phyloP scores from a whole-genome alignment of 805 yeast species.

The Maudiozyma turicensis region DNA sequence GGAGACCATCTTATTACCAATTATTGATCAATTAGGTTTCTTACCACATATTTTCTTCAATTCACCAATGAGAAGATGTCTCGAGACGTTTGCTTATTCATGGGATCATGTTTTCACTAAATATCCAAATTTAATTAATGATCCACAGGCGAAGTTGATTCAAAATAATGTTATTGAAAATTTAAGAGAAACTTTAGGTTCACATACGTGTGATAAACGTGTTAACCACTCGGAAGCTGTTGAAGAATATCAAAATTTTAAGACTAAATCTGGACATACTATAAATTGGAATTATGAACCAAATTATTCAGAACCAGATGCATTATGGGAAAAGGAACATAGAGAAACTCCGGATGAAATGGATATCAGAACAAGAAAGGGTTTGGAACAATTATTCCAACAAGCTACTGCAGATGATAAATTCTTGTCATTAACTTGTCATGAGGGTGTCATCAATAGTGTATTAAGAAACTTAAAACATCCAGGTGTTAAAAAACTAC shows the following conservation, averaged over 20 bases:
- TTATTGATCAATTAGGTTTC: constrained; percentile 36
- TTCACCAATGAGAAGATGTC: constrained; percentile 57
- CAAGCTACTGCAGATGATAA: constrained; percentile 17
- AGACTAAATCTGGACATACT: constrained; percentile 27
- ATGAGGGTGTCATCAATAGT: constrained; percentile 50
- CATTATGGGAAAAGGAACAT: constrained; percentile 34
- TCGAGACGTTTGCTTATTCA: constrained; percentile 46
- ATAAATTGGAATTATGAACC: constrained; percentile 34
- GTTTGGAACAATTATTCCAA: constrained; percentile 36
- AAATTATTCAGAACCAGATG: constrained; percentile 43
- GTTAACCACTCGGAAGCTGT: constrained; percentile 15
- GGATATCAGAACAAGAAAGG: constrained; percentile 32
- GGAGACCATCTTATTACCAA: constrained; percentile 11
- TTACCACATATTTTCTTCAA: constrained; percentile 47
- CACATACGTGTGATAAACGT: constrained; percentile 52
- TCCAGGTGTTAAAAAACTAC: constrained; percentile 42
- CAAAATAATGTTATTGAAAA: constrained; percentile 32
- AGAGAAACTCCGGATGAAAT: constrained; percentile 45
- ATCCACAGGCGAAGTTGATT: not conserved
- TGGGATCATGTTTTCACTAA: constrained; percentile 44
- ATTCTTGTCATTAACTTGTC: constrained; percentile 44
- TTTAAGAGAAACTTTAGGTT: constrained; percentile 53
- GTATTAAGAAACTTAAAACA: constrained; percentile 43
- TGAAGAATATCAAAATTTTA: constrained; percentile 13
- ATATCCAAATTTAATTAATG: constrained; percentile 12